These are phyloP conservation scores for Volvox reticuliferus DNA, from an alignment of 139 green algal genomes.

Conservation along the genomic window DNA sequence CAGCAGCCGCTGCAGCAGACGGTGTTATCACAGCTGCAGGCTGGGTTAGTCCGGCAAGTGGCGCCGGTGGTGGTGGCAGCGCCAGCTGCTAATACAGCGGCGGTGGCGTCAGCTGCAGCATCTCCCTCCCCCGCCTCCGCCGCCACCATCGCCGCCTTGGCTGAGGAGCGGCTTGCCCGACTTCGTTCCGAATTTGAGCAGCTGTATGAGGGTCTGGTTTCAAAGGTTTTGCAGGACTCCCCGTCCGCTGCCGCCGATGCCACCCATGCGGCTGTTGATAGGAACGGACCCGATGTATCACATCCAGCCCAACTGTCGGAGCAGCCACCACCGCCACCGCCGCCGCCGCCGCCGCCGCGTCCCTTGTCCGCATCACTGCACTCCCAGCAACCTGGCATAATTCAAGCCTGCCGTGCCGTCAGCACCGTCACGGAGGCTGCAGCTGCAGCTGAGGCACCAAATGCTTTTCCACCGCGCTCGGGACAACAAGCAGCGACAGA, in stretches of 20 bases:
- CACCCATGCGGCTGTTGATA: background rate
- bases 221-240: background rate
- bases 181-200: conserved; percentile 13
- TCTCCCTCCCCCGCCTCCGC: background rate
- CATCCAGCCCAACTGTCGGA: no score
- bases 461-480: no score
- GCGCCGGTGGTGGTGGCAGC: background rate
- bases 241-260: background rate
- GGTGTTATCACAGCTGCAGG: no score
- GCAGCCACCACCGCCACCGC: background rate
- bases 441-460: no score
- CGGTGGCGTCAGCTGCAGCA: background rate
- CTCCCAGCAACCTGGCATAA: no score
- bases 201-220: conserved; percentile 14
- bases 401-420: no score
- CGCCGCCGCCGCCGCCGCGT: background rate
- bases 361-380: background rate
- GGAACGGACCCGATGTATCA: no score
- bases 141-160: background rate
- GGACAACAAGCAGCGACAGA: no score
- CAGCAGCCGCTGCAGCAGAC: background rate
- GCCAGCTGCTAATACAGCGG: background rate
- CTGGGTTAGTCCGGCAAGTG: background rate
- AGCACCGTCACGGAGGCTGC: no score
- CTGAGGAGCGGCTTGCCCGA: background rate